phyloP scores from a whole-genome alignment of 495 filamentous ascomycete genomes.

The Penicillium odoratum region DNA sequence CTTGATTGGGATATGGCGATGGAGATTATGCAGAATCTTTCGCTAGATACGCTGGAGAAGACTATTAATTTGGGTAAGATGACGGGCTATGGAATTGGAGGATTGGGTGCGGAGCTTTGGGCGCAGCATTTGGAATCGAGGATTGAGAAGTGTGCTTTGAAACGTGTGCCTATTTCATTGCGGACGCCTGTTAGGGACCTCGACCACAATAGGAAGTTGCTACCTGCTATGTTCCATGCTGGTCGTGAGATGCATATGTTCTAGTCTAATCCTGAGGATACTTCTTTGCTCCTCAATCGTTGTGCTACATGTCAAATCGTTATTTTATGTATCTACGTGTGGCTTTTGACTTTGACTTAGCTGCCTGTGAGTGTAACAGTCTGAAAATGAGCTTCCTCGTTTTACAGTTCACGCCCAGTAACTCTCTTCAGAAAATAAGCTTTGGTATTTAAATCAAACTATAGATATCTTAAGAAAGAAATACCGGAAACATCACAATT shows the following conservation, averaged over 20 bases:
- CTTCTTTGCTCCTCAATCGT: too few relatives aligned
- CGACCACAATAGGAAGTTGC: constrained; percentile 9
- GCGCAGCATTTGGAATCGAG: constrained; percentile 3
- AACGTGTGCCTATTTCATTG: constrained; percentile 6
- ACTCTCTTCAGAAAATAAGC: too few relatives aligned
- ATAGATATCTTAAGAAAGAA: background rate
- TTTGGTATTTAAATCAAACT: too few relatives aligned
- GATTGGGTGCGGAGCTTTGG: constrained; percentile 5
- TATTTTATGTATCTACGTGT: too few relatives aligned
- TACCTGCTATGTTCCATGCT: constrained; percentile 15
- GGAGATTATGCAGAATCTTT: constrained; percentile 5
- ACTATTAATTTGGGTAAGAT: constrained; percentile 7
- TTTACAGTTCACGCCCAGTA: too few relatives aligned
- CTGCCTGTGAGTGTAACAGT: too few relatives aligned
- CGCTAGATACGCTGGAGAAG: constrained; percentile 4
- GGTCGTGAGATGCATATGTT: constrained; percentile 18
- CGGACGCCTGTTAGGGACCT: constrained; percentile 12
- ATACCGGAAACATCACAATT: background rate
- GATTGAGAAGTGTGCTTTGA: constrained; percentile 13
- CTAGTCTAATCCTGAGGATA: background rate
- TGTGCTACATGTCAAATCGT: too few relatives aligned
- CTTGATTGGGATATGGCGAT: background rate
- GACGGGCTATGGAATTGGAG: constrained; percentile 3
- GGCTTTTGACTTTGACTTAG: too few relatives aligned
- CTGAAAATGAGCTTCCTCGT: too few relatives aligned